A percentile compares a stretch with the other conserved stretches of the same genome.
These are phyloP conservation scores for Ciborinia camelliae DNA, from an alignment of 2,329 filamentous ascomycete genomes.

Conservation along the genomic window DNA sequence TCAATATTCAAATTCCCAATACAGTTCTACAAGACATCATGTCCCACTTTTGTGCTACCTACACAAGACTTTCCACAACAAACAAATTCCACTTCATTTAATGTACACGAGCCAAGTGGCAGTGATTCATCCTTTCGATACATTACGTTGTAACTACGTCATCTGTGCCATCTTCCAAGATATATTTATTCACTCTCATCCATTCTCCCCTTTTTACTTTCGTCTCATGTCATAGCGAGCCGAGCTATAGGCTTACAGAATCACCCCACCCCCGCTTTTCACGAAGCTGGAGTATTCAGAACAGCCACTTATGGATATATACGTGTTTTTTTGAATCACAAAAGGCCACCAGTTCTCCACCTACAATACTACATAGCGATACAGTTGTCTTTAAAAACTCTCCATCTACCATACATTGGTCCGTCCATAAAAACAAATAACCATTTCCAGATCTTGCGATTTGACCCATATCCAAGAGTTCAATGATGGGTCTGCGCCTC, in stretches of 20 bases:
- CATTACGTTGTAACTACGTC: neutral
- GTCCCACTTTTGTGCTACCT: conserved; percentile 1
- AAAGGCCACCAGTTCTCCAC: neutral
- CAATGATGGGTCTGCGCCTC: neutral
- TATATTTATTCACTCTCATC: neutral
- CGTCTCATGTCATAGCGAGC: neutral
- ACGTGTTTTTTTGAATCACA: neutral
- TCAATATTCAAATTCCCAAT: neutral
- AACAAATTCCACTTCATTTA: neutral
- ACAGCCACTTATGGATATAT: neutral
- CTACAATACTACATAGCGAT: neutral
- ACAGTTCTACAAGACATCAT: neutral
- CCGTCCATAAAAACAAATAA: neutral
- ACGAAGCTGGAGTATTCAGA: neutral
- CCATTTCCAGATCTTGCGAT: neutral
- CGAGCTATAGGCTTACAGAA: neutral
- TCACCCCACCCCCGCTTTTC: neutral
- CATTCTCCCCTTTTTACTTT: neutral
- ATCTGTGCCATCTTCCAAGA: neutral
- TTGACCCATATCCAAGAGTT: neutral
- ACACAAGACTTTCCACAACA: neutral
- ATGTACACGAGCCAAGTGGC: neutral
- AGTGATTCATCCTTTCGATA: neutral
- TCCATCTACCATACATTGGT: neutral
- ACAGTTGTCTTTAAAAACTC: neutral